A percentile compares a stretch with the other conserved stretches of the same genome.
These are phyloP conservation scores for Russula lepida DNA, from an alignment of 768 basidiomycete species.

Conservation along the genomic window DNA sequence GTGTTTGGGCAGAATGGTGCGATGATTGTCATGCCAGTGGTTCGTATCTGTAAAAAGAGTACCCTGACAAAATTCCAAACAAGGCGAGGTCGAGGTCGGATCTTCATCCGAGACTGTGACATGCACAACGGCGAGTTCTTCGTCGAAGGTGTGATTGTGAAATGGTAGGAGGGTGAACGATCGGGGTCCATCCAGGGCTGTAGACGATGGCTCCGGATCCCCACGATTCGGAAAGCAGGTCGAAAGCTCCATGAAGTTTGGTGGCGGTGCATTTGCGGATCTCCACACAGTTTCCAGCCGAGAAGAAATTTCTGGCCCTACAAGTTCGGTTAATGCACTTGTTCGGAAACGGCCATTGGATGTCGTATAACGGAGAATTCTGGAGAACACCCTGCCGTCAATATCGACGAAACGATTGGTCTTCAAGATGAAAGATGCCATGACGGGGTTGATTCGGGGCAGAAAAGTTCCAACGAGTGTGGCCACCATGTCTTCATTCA, in stretches of 20 bases:
- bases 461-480: slow-evolving; percentile 35
- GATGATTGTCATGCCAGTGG: slow-evolving; percentile 53
- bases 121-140: slow-evolving; percentile 32
- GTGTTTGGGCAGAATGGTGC: slow-evolving; percentile 44
- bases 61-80: slow-evolving; percentile 34
- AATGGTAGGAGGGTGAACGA: slow-evolving; percentile 31
- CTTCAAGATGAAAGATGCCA: slow-evolving; percentile 23
- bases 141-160: slow-evolving; percentile 34
- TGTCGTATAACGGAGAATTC: slow-evolving; percentile 35
- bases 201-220: slow-evolving; percentile 12
- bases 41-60: slow-evolving; percentile 40
- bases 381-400: slow-evolving; percentile 45
- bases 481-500: slow-evolving; percentile 27
- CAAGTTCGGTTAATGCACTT: slow-evolving; percentile 20
- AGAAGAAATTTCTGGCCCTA: slow-evolving; percentile 26
- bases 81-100: slow-evolving; percentile 7
- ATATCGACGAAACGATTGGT: slow-evolving; percentile 33
- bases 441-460: slow-evolving; percentile 30
- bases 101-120: slow-evolving; percentile 23
- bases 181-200: slow-evolving; percentile 5
- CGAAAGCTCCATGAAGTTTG: slow-evolving; percentile 27
- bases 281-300: slow-evolving; percentile 26
- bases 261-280: slow-evolving; percentile 13
- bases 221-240: not conserved
- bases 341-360: slow-evolving; percentile 19